phyloP scores from a whole-genome alignment of 371 early-diverging fungal genomes.

The Thermomucor indicae-seudaticae region DNA sequence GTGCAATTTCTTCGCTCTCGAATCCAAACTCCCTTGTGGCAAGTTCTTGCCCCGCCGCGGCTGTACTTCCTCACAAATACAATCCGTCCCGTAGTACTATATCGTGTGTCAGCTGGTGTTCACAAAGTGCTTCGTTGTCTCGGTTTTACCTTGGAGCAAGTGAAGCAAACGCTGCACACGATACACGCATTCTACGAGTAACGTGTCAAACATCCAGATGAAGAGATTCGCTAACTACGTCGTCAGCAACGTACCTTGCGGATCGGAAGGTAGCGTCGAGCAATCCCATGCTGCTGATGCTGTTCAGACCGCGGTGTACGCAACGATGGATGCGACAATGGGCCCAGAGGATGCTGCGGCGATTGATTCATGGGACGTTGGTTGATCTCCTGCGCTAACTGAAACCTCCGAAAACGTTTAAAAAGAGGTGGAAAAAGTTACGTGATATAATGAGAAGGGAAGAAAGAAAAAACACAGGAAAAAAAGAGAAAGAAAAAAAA shows the following conservation, averaged over 20 bases:
- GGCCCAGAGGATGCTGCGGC: slow-evolving; percentile 5
- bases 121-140: background rate
- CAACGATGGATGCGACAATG: slow-evolving; percentile 1
- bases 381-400: slow-evolving; percentile 43
- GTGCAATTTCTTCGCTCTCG: slow-evolving; percentile 41
- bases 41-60: slow-evolving; percentile 49
- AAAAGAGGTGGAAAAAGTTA: slow-evolving; percentile 17
- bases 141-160: slow-evolving; percentile 40
- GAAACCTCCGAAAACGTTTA: slow-evolving; percentile 16
- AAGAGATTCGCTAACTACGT: background rate
- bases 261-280: slow-evolving; percentile 20
- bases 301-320: slow-evolving; percentile 1
- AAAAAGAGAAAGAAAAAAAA: slow-evolving; percentile 10
- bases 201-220: slow-evolving; percentile 2
- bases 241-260: slow-evolving; percentile 19
- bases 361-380: slow-evolving; percentile 19
- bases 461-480: slow-evolving; percentile 4
- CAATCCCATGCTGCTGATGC: slow-evolving; percentile 3
- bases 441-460: slow-evolving; percentile 21
- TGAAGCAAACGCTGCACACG: slow-evolving; percentile 48
- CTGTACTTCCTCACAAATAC: slow-evolving; percentile 41
- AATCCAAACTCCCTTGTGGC: slow-evolving; percentile 42
- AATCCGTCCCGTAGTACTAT: slow-evolving; percentile 41
- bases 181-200: slow-evolving; percentile 45
- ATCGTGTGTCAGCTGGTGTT: background rate